phyloP scores from a whole-genome alignment of 2,329 filamentous ascomycete genomes.

The Nemania abortiva region DNA sequence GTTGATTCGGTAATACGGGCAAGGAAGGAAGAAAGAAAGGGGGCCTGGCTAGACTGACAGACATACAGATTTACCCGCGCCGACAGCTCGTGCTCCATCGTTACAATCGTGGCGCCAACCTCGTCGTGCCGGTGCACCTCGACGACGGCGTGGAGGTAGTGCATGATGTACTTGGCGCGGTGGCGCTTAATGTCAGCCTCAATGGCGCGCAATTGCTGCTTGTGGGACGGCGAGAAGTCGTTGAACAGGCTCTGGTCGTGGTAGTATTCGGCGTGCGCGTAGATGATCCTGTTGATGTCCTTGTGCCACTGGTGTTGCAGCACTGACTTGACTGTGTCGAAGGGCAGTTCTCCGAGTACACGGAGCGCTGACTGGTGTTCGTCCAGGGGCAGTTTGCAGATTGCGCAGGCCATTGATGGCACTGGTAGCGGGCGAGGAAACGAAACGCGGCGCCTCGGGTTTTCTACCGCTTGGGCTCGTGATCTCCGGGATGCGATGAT shows the following conservation, averaged over 20 bases:
- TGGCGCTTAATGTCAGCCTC: conserved; percentile 34
- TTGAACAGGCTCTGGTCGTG: conserved; percentile 36
- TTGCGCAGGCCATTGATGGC: conserved; percentile 35
- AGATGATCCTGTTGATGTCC: conserved; percentile 43
- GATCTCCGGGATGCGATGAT: no score
- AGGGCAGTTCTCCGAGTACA: conserved; percentile 43
- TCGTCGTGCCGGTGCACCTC: conserved; percentile 30
- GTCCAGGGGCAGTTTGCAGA: conserved; percentile 32
- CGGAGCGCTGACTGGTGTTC: conserved; percentile 42
- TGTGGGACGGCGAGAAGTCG: conserved; percentile 7
- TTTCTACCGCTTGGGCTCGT: not conserved
- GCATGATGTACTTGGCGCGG: conserved; percentile 37
- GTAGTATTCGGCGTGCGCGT: conserved; percentile 46
- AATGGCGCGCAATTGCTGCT: conserved; percentile 22
- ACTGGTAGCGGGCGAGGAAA: not conserved
- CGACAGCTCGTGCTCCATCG: conserved; percentile 27
- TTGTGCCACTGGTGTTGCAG: conserved; percentile 47
- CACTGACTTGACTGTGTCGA: conserved; percentile 42
- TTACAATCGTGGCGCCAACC: conserved; percentile 31
- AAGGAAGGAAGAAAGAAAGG: no score
- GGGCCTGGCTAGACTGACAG: no score
- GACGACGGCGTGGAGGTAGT: conserved; percentile 36
- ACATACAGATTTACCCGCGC: conserved; percentile 32
- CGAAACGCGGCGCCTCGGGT: not conserved
- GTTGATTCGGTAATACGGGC: no score